Evolutionary conservation across 306 rosid genomes (phyloP).

Genomic region (Prunus kanzakura): DNA sequence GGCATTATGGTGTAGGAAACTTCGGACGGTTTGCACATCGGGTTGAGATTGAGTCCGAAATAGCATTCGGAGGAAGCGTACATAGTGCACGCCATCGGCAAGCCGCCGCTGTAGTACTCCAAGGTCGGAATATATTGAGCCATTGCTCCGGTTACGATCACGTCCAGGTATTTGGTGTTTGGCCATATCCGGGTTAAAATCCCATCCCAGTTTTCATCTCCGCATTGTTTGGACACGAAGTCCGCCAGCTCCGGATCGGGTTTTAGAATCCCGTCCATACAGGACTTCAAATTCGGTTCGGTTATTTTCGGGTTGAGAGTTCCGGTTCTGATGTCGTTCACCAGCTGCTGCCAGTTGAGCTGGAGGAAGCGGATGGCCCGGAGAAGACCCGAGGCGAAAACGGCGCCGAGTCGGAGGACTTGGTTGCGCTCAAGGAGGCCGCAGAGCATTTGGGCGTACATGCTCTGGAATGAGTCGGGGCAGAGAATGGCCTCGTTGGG

Average conservation of each 20-base stretch:
- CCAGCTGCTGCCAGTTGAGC: slow-evolving; percentile 45
- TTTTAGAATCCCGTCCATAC: slow-evolving; percentile 22
- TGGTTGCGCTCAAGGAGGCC: slow-evolving; percentile 44
- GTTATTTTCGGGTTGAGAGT: slow-evolving; percentile 29
- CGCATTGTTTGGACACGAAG: slow-evolving; percentile 33
- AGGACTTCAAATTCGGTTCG: slow-evolving; percentile 26
- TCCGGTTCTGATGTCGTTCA: slow-evolving; percentile 37
- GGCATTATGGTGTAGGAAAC: slow-evolving; percentile 65
- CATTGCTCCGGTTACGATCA: slow-evolving; percentile 62
- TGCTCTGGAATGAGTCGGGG: slow-evolving; percentile 57
- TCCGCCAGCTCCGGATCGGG: slow-evolving; percentile 36
- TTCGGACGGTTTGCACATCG: slow-evolving; percentile 48
- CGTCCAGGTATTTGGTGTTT: slow-evolving; percentile 52
- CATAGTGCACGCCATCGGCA: slow-evolving; percentile 58
- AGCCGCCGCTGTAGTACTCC: slow-evolving; percentile 47
- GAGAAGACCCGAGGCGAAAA: slow-evolving; percentile 60
- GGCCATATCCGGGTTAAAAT: slow-evolving; percentile 55
- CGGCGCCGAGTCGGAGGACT: slow-evolving; percentile 61
- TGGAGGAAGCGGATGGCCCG: slow-evolving; percentile 56
- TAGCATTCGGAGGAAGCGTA: slow-evolving; percentile 60
- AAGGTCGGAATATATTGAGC: slow-evolving; percentile 64
- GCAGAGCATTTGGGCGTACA: slow-evolving; percentile 60
- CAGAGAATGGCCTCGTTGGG: slow-evolving; percentile 62
- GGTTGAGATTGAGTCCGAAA: slow-evolving; percentile 54
- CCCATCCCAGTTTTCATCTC: slow-evolving; percentile 50